Conservation (phyloP, 2,329 filamentous ascomycete species). For the Arthrobotrys pseudoclavata region DNA sequence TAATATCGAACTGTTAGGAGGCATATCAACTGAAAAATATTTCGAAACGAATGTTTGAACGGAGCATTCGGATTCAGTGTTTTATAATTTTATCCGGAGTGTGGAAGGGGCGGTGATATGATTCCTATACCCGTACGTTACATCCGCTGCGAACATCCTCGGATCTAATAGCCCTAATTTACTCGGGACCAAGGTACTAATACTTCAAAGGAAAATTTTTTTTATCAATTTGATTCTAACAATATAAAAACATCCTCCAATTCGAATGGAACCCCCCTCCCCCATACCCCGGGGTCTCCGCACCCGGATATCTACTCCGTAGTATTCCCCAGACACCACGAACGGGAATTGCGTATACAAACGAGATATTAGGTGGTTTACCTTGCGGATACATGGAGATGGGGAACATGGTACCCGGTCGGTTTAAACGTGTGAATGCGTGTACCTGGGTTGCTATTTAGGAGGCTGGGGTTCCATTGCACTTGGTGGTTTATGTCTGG, state of each 20-base stretch:
- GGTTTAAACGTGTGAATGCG: not conserved
- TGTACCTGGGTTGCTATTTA: slow-evolving; percentile 14
- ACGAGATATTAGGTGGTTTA: slow-evolving; percentile 2
- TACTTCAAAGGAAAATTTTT: not conserved
- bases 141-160: not conserved
- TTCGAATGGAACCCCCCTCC: not conserved
- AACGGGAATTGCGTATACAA: slow-evolving; percentile 2
- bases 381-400: slow-evolving; percentile 7
- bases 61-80: slow-evolving; percentile 1
- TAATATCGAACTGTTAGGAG: too few species aligned
- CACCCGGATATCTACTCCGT: not conserved
- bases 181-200: not conserved
- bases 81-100: not conserved
- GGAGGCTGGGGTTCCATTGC: slow-evolving; percentile 52
- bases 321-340: not conserved
- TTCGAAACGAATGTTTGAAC: too few species aligned
- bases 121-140: slow-evolving; percentile 1
- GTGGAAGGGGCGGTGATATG: too few species aligned
- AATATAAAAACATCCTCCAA: too few species aligned
- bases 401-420: slow-evolving; percentile 20
- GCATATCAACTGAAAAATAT: too few species aligned
- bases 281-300: slow-evolving; percentile 11
- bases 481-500: not conserved
- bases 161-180: slow-evolving; percentile 7
- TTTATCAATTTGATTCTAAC: not conserved